phyloP scores from a whole-genome alignment of 2,329 filamentous ascomycete species.

The Penicillium expansum region DNA sequence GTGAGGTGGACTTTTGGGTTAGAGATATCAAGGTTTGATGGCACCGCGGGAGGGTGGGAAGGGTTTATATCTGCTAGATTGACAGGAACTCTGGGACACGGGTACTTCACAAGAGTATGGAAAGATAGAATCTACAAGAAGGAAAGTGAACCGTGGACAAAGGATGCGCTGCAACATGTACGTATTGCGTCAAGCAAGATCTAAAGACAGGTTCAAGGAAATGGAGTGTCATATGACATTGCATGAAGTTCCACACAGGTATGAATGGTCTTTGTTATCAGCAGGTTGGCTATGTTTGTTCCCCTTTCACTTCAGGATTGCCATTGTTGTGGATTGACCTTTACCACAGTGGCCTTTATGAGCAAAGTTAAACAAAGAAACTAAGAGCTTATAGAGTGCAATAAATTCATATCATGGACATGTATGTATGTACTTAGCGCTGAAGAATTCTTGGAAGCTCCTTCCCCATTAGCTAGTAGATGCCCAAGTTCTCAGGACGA shows the following conservation, averaged over 20 bases:
- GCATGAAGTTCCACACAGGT: background rate
- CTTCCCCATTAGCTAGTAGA: background rate
- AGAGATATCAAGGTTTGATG: background rate
- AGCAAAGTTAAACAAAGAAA: background rate
- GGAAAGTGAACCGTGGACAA: background rate
- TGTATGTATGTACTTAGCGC: background rate
- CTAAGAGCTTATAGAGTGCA: background rate
- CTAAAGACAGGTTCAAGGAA: fast-evolving
- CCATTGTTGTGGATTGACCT: background rate
- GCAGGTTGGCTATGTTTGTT: background rate
- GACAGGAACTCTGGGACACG: background rate
- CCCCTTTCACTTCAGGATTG: background rate
- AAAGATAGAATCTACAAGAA: background rate
- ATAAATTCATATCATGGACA: background rate
- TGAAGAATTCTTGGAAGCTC: background rate
- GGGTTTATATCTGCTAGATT: background rate
- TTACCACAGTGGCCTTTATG: background rate
- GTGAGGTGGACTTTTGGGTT: background rate
- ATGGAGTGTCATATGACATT: background rate
- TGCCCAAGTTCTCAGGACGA: background rate
- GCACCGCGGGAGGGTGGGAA: background rate
- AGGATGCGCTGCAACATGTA: background rate
- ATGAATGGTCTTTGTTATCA: background rate
- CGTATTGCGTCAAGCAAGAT: background rate
- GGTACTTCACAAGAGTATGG: background rate